Conservation (phyloP, 2,329 filamentous ascomycete genomes). For the Fusarium secorum region DNA sequence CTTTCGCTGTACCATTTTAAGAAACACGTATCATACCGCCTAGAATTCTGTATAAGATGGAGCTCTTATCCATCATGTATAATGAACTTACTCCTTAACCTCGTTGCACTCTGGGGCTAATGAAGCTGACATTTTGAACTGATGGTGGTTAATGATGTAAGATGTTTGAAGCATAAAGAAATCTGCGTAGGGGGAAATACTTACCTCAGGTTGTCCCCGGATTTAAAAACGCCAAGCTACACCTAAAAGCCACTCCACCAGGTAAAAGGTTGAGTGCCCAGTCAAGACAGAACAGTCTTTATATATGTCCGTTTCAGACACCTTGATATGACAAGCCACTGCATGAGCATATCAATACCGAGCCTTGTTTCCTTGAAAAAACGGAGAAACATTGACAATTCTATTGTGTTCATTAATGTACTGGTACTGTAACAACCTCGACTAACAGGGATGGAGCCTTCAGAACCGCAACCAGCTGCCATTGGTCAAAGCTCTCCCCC, state of each 20-base stretch:
- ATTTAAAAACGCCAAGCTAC: conserved; percentile 20
- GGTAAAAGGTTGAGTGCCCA: background rate
- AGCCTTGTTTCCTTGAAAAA: background rate
- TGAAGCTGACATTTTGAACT: conserved; percentile 81
- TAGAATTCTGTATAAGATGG: conserved; percentile 47
- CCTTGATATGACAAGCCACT: background rate
- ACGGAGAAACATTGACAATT: background rate
- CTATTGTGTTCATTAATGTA: background rate
- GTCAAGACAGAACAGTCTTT: background rate
- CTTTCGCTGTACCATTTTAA: conserved; percentile 99
- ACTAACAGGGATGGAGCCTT: conserved; percentile 1
- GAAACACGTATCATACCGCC: conserved; percentile 96
- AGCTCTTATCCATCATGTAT: fast-evolving
- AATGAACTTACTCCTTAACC: conserved; percentile 80
- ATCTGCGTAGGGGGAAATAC: conserved; percentile 5
- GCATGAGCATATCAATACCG: background rate
- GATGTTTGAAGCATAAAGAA: conserved; percentile 27
- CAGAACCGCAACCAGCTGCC: background rate
- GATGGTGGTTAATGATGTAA: conserved; percentile 23
- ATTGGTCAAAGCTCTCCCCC: conserved; percentile 37
- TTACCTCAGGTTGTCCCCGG: background rate
- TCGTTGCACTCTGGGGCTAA: conserved; percentile 95
- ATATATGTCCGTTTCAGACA: background rate
- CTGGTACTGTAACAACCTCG: background rate
- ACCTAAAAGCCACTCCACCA: conserved; percentile 20